A percentile compares a stretch with the other conserved stretches of the same genome.
Conservation (phyloP, 192 early-diverging fungal species). For the Chytriomyces sp. region DNA sequence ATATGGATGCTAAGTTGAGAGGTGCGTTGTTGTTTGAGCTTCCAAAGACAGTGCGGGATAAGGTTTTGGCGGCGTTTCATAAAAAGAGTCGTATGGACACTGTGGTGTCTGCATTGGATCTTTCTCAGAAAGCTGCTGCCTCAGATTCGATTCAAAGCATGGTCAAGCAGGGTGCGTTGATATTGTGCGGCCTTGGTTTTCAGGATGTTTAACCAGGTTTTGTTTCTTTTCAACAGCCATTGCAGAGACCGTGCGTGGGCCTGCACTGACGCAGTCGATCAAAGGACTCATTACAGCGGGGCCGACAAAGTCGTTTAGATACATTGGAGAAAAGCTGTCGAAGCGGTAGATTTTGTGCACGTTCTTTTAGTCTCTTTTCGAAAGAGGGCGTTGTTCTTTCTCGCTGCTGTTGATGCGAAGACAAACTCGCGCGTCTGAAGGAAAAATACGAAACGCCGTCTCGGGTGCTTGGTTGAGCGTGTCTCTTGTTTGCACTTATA, state of each 20-base stretch:
- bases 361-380: too few relatives aligned
- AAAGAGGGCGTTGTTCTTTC: background rate
- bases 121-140: constrained; percentile 51
- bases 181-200: constrained; percentile 40
- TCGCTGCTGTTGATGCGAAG: background rate
- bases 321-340: constrained; percentile 49
- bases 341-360: constrained; percentile 38
- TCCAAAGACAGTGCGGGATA: constrained; percentile 75
- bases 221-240: constrained; percentile 52
- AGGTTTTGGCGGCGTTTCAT: constrained; percentile 35
- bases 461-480: too few relatives aligned
- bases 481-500: too few relatives aligned
- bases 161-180: constrained; percentile 50
- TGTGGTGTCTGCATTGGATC: constrained; percentile 47
- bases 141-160: constrained; percentile 44
- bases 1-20: constrained; percentile 51
- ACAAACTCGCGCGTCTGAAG: too few relatives aligned
- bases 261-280: constrained; percentile 85
- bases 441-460: too few relatives aligned
- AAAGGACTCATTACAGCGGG: constrained; percentile 96
- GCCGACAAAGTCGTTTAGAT: constrained; percentile 37
- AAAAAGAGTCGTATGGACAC: constrained; percentile 33
- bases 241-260: constrained; percentile 70
- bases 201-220: constrained; percentile 28
- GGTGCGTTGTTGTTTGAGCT: constrained; percentile 78